phyloP scores from a whole-genome alignment of 2,329 filamentous ascomycete genomes.

The Cladosporium phlei region DNA sequence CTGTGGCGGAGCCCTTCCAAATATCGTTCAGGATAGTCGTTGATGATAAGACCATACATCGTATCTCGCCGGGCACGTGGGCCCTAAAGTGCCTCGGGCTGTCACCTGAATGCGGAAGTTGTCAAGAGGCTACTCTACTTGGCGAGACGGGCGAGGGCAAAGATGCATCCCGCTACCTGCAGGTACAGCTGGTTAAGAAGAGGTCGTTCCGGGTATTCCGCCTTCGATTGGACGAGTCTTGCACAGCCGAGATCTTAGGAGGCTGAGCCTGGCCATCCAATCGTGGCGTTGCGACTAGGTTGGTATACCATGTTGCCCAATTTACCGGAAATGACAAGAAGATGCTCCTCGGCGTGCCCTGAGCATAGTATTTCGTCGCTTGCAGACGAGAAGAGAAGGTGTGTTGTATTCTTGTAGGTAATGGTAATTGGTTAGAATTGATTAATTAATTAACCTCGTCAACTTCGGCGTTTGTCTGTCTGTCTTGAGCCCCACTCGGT shows the following conservation, averaged over 20 bases:
- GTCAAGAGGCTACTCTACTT: conserved; percentile 2
- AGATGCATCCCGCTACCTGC: background rate
- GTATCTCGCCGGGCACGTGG: conserved; percentile 10
- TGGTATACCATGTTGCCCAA: no score
- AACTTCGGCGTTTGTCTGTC: conserved; percentile 1
- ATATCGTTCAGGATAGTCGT: background rate
- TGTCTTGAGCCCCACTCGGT: background rate
- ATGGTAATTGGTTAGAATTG: conserved; percentile 1
- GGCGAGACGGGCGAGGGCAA: conserved; percentile 10
- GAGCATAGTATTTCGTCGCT: background rate
- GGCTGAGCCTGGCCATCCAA: background rate
- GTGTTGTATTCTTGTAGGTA: no score
- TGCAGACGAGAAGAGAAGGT: background rate
- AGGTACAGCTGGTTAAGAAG: background rate
- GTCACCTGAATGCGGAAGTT: conserved; percentile 5
- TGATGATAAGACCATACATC: conserved; percentile 11
- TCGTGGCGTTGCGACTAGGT: no score
- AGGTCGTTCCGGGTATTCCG: background rate
- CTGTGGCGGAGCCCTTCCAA: conserved; percentile 9
- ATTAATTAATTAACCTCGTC: background rate
- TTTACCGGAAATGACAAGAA: background rate
- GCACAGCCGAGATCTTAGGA: conserved; percentile 2
- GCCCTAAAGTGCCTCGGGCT: conserved; percentile 3
- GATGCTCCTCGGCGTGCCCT: background rate
- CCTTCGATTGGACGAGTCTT: background rate